phyloP scores from a whole-genome alignment of 23 red algal genomes.

The Pyropia haitanensis region DNA sequence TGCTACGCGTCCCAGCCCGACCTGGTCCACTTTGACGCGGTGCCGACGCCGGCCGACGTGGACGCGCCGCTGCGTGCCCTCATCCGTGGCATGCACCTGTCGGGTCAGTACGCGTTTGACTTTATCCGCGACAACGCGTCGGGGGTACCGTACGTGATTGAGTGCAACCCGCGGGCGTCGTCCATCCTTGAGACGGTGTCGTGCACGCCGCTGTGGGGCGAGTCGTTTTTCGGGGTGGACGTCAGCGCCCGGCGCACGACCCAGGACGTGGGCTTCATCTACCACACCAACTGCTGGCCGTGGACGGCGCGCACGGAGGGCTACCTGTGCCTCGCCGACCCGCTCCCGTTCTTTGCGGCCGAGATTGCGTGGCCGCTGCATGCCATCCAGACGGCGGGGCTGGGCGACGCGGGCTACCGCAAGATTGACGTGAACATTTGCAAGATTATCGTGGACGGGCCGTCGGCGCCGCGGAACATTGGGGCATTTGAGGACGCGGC shows the following conservation, averaged over 20 bases:
- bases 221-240: conserved; percentile 52
- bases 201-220: conserved; percentile 33
- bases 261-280: conserved; percentile 30
- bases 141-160: conserved; percentile 21
- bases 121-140: conserved; percentile 23
- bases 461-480: conserved; percentile 21
- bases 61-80: conserved; percentile 20
- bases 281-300: conserved; percentile 49
- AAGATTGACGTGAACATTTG: conserved; percentile 69
- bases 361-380: conserved; percentile 46
- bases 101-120: conserved; percentile 62
- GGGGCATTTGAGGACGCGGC: conserved; percentile 10
- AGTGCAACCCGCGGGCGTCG: conserved; percentile 58
- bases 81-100: conserved; percentile 10
- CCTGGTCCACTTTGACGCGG: conserved; percentile 35
- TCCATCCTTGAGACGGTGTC: conserved; percentile 63
- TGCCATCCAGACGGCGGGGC: conserved; percentile 15
- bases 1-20: conserved; percentile 35
- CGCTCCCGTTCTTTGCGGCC: conserved; percentile 47
- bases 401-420: conserved; percentile 4
- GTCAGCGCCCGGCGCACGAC: conserved; percentile 5
- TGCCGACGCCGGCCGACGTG: conserved; percentile 8
- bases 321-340: conserved; percentile 20
- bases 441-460: conserved; percentile 44
- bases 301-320: conserved; percentile 36